Percentiles rank a stretch among this genome's conserved stretches.
These are phyloP conservation scores for Filosporella fistucella DNA, from an alignment of 495 filamentous ascomycete species.

Conservation along the genomic window DNA sequence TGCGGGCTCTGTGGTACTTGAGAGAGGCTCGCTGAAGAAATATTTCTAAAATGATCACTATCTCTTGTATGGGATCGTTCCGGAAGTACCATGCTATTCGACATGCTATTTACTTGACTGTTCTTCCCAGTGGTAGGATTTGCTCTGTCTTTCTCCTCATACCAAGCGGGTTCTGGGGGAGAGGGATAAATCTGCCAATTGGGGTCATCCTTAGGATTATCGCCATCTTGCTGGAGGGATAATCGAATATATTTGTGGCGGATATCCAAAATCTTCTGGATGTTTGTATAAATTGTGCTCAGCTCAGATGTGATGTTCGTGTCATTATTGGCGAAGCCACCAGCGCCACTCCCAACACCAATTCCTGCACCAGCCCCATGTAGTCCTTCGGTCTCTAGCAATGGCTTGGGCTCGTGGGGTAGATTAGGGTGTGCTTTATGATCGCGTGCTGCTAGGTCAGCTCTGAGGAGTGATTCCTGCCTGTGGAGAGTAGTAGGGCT, in stretches of 20 bases:
- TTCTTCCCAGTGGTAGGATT: constrained; percentile 30
- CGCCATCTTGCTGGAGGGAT: constrained; percentile 73
- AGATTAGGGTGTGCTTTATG: constrained; percentile 39
- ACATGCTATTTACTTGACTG: constrained; percentile 45
- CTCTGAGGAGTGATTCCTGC: constrained; percentile 31
- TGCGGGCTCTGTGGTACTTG: constrained; percentile 20
- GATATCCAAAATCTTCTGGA: constrained; percentile 77
- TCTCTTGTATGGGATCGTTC: constrained; percentile 23
- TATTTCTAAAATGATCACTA: constrained; percentile 23
- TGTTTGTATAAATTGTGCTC: constrained; percentile 77
- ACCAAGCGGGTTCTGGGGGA: constrained; percentile 87
- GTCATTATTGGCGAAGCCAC: constrained; percentile 50
- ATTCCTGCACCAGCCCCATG: constrained; percentile 48
- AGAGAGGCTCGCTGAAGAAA: constrained; percentile 2
- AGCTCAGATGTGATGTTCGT: constrained; percentile 77
- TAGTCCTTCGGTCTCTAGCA: constrained; percentile 41
- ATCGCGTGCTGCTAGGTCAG: constrained; percentile 40
- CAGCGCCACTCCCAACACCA: constrained; percentile 32
- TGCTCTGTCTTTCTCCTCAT: constrained; percentile 48
- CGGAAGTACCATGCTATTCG: constrained; percentile 47
- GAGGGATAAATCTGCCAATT: constrained; percentile 87
- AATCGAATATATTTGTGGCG: constrained; percentile 83
- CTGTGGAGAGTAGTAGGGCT: constrained; percentile 15
- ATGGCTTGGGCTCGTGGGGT: constrained; percentile 42
- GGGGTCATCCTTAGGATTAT: constrained; percentile 83